Evolutionary conservation across 2,329 filamentous ascomycete genomes (phyloP).

Genomic region (Xylaria sp.): DNA sequence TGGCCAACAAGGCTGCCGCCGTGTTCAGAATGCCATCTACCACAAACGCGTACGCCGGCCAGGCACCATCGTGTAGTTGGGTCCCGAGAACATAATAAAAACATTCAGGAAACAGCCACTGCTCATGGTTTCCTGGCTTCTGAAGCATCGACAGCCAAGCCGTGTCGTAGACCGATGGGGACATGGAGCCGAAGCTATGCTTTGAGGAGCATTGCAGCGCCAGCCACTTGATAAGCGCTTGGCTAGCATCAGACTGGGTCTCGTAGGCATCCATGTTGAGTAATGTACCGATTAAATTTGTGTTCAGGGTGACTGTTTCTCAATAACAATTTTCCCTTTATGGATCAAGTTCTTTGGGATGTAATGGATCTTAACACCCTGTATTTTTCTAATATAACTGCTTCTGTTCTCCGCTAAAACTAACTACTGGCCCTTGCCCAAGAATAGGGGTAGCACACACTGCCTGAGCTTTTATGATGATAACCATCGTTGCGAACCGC

Average conservation of each 20-base stretch:
- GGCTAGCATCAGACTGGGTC: neutral
- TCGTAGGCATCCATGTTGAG: neutral
- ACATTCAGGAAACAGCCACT: constrained; percentile 37
- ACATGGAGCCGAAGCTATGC: constrained; percentile 25
- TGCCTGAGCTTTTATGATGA: no score
- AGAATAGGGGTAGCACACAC: no score
- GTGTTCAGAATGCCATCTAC: constrained; percentile 41
- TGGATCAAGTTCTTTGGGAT: no score
- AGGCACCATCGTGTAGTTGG: constrained; percentile 30
- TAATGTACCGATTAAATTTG: no score
- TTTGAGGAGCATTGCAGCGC: neutral
- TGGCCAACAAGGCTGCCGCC: constrained; percentile 34
- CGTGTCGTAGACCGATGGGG: constrained; percentile 36
- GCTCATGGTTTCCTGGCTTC: neutral
- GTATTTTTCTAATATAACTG: no score
- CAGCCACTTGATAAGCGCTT: neutral
- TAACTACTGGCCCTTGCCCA: no score
- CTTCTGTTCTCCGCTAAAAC: no score
- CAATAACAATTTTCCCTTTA: no score
- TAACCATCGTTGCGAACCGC: no score
- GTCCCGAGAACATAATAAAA: constrained; percentile 30
- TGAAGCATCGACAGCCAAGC: constrained; percentile 39
- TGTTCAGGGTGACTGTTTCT: no score
- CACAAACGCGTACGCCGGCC: constrained; percentile 27
- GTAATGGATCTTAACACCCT: no score